Percentiles rank a stretch among this genome's conserved stretches.
phyloP scores from a whole-genome alignment of 2,329 filamentous ascomycete species.

The Exophiala phaeomuriformis region DNA sequence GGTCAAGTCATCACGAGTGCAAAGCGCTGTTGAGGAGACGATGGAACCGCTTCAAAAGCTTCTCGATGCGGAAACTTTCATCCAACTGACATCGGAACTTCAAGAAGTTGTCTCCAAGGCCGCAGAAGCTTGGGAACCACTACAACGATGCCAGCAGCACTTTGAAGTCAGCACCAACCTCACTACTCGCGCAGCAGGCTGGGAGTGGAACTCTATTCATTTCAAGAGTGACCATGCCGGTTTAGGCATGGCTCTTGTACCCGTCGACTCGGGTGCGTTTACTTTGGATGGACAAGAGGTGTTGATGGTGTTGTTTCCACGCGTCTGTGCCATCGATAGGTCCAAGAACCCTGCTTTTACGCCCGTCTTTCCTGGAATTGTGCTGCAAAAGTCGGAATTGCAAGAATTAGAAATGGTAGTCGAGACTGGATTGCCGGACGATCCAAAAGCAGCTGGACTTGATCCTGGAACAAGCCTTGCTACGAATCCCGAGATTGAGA shows the following conservation, averaged over 20 bases:
- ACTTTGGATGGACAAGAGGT: neutral
- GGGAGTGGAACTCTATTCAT: constrained; percentile 6
- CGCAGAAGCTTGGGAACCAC: constrained; percentile 4
- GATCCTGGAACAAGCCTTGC: too few species aligned
- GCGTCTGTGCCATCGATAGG: constrained; percentile 11
- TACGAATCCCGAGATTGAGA: too few species aligned
- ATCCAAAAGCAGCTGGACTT: too few species aligned
- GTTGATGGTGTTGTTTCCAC: constrained; percentile 10
- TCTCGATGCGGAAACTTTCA: neutral
- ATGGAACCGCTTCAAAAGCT: constrained; percentile 1
- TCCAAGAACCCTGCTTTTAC: constrained; percentile 11
- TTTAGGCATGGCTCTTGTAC: neutral
- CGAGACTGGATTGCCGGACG: too few species aligned
- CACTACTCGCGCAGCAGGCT: neutral
- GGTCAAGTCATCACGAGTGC: constrained; percentile 6
- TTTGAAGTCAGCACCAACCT: constrained; percentile 10
- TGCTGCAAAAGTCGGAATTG: constrained; percentile 9
- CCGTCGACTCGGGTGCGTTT: constrained; percentile 6
- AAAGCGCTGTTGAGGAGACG: constrained; percentile 1
- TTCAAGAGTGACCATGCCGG: neutral
- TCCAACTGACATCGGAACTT: constrained; percentile 2
- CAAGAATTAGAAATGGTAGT: neutral
- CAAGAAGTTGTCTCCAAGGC: neutral
- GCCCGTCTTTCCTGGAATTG: constrained; percentile 9
- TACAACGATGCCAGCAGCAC: constrained; percentile 9